A percentile compares a stretch with the other conserved stretches of the same genome.
These are phyloP conservation scores for Spinacia oleracea DNA, from an alignment of 179 eudicot genomes.

Conservation along the genomic window DNA sequence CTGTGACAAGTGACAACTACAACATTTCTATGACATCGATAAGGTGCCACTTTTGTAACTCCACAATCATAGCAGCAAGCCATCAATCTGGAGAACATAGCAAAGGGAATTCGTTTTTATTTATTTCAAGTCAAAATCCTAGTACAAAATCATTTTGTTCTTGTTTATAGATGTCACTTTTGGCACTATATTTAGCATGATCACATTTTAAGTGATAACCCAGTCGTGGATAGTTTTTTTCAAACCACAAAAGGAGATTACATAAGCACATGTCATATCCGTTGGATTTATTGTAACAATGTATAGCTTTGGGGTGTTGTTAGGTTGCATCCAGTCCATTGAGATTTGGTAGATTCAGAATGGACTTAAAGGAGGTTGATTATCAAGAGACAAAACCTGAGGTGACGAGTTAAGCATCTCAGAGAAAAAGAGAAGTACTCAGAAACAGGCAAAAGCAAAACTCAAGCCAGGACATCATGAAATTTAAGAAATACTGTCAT, in stretches of 20 bases:
- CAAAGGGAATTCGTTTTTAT: neutral
- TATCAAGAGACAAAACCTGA: neutral
- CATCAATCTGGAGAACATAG: neutral
- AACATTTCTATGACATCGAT: no score
- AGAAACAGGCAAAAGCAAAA: neutral
- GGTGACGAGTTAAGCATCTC: neutral
- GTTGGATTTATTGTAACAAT: neutral
- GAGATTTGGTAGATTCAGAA: neutral
- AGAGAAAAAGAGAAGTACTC: neutral
- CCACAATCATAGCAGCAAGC: no score
- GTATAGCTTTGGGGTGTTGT: neutral
- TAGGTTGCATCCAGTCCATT: neutral
- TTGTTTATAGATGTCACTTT: neutral
- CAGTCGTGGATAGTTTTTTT: neutral
- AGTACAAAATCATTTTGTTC: neutral
- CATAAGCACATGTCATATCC: neutral
- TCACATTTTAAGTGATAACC: neutral
- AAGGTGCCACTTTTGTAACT: no score
- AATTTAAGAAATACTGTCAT: no score
- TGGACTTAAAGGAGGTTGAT: neutral
- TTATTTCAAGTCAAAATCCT: neutral
- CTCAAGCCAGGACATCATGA: neutral
- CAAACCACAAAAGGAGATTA: neutral
- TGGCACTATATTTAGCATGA: neutral
- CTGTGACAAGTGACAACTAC: no score